Conservation (phyloP, 192 early-diverging fungal genomes). For the Linnemannia exigua region DNA sequence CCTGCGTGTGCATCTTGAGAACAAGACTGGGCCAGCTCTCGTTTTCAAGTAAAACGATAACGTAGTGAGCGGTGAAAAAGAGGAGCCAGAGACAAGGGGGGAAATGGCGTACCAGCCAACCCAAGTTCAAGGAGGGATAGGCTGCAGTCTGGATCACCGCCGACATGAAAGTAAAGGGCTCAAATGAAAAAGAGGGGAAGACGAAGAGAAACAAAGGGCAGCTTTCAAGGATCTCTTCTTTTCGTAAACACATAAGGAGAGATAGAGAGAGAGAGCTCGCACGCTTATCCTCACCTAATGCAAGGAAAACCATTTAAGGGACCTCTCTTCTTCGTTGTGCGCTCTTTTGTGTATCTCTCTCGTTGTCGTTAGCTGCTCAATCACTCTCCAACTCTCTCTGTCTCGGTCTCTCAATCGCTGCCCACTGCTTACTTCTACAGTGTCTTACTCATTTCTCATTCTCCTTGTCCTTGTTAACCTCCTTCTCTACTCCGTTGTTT, state of each 20-base stretch:
- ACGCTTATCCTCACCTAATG: background rate
- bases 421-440: background rate
- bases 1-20: background rate
- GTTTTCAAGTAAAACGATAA: background rate
- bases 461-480: no score
- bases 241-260: conserved; percentile 4
- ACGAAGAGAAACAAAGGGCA: background rate
- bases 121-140: background rate
- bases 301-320: conserved; percentile 4
- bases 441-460: background rate
- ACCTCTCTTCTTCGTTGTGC: background rate
- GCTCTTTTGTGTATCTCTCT: background rate
- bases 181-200: background rate
- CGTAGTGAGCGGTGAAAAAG: background rate
- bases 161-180: background rate
- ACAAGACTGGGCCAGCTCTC: background rate
- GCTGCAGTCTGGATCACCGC: conserved; percentile 4
- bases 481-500: background rate
- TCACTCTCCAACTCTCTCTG: no score
- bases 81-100: background rate
- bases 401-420: background rate
- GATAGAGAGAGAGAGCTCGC: background rate
- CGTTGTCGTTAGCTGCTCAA: background rate
- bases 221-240: conserved; percentile 3
- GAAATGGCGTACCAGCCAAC: background rate